Base-by-base conservation (phyloP, 129 eudicot species). In the Artemisia annua region DNA sequence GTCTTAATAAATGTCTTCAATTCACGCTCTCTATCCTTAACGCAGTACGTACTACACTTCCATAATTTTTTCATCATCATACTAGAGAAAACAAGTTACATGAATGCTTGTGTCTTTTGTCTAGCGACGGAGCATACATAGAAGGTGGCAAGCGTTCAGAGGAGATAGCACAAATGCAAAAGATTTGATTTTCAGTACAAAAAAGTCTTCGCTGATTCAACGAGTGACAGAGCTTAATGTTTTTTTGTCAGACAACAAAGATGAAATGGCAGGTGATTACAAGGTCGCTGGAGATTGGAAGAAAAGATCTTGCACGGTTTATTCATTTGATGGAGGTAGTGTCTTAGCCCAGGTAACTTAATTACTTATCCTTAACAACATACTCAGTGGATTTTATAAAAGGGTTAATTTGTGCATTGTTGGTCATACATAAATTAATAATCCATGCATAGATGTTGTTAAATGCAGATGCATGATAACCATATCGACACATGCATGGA, bases 131-230 rank as follows among this genome's bases (percentile, higher is more conserved):
- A 77, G 71, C 55, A 77, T 70, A 3, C 81, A 77, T 70, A 62
- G 71, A 77, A 77, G 76, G 81, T 62, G 81, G 81, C 81, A 70
- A 70, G 81, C 81, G 51, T 77, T 77, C 26, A 70, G 81, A 63
- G 69, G 76, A 22, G 76, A 70, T 19, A 62, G 71, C 58, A 62
- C 76, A 62, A 61, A 15, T 15, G 51, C 66, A 64, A 78, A 78
- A 63, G 76, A 78, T 52, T 78, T 78, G 71, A 78, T 70, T 6
- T 78, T 78, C 44, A 78, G 81, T 62, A 70, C 72, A 1, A 78
- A 78, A 78, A 78, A 78, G 58, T 61, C 66, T 1, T 43, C 77
- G 5, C 26, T 78, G 11, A 78, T 78, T 43, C 77, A 78, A 63
- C 66, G 57, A 67, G 52, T 48, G 55, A 78, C 81, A 0, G 81